phyloP scores from a whole-genome alignment of 2,329 filamentous ascomycete species.

The Fusarium liriodendri region DNA sequence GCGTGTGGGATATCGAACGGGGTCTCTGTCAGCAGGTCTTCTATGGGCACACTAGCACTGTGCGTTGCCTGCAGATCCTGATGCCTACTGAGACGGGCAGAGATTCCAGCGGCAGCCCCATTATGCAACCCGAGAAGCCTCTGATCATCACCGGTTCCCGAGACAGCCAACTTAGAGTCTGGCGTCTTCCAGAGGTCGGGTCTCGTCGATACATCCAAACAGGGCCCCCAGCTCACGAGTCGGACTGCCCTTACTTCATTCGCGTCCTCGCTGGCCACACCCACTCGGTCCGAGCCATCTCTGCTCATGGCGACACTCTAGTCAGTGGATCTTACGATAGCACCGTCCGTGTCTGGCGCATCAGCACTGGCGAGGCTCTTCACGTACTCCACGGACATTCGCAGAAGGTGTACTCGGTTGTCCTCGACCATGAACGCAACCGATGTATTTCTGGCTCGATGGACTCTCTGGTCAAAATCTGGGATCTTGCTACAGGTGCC shows the following conservation, averaged over 20 bases:
- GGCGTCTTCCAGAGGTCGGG: slow-evolving; percentile 87
- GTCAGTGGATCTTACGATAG: slow-evolving; percentile 97
- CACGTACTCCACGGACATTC: slow-evolving; percentile 88
- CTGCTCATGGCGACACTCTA: slow-evolving; percentile 93
- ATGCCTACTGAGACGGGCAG: slow-evolving; percentile 84
- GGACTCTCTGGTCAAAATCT: slow-evolving; percentile 98
- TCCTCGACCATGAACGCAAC: slow-evolving; percentile 90
- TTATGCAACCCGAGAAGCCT: slow-evolving; percentile 94
- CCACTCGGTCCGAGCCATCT: slow-evolving; percentile 95
- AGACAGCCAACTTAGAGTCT: slow-evolving; percentile 93
- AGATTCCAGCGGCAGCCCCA: slow-evolving; percentile 75
- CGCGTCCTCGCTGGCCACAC: slow-evolving; percentile 86
- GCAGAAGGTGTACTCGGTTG: slow-evolving; percentile 97
- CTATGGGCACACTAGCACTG: slow-evolving; percentile 96
- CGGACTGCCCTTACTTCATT: slow-evolving; percentile 94
- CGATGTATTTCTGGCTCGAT: slow-evolving; percentile 98
- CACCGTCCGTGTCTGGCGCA: slow-evolving; percentile 95
- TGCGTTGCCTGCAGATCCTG: slow-evolving; percentile 93
- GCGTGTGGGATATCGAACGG: slow-evolving; percentile 98
- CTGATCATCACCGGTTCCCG: slow-evolving; percentile 97
- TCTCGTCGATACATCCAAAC: slow-evolving; percentile 84
- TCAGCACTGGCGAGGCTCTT: slow-evolving; percentile 90
- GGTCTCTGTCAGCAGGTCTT: slow-evolving; percentile 95
- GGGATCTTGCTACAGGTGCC: slow-evolving; percentile 88
- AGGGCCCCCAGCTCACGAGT: slow-evolving; percentile 76